A percentile compares a stretch with the other conserved stretches of the same genome.
Evolutionary conservation across 2,329 filamentous ascomycete genomes (phyloP).

Genomic region (Monosporascus sp.): DNA sequence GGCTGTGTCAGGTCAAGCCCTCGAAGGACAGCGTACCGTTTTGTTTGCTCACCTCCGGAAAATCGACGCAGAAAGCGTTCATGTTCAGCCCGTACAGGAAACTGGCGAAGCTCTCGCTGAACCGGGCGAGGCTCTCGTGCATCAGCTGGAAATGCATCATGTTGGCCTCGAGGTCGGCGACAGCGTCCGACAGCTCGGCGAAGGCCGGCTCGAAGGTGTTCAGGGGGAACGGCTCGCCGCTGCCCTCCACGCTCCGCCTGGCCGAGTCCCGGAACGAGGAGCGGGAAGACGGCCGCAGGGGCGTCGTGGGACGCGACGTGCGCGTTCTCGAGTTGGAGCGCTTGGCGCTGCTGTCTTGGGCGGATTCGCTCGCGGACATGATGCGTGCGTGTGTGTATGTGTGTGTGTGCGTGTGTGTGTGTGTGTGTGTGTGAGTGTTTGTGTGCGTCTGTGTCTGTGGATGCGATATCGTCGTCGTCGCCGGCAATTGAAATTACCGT

Average conservation of each 20-base stretch:
- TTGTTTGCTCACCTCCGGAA: slow-evolving; percentile 66
- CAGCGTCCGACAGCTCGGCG: slow-evolving; percentile 85
- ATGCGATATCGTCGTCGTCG: not conserved
- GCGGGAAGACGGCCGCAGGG: slow-evolving; percentile 82
- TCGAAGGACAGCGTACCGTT: not conserved
- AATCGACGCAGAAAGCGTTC: slow-evolving; percentile 98
- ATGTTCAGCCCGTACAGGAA: slow-evolving; percentile 97
- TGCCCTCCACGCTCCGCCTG: slow-evolving; percentile 47
- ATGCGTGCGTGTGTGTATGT: not conserved
- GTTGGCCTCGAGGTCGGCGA: slow-evolving; percentile 94
- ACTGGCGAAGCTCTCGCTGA: slow-evolving; percentile 92
- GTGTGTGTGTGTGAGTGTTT: not conserved
- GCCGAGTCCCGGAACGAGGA: slow-evolving; percentile 80
- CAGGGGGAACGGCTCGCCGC: slow-evolving; percentile 61
- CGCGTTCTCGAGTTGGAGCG: slow-evolving; percentile 16
- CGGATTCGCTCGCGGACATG: slow-evolving; percentile 21
- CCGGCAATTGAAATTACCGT: too few relatives aligned
- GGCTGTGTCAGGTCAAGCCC: not conserved
- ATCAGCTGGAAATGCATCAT: slow-evolving; percentile 96
- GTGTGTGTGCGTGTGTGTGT: not conserved
- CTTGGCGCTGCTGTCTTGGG: slow-evolving; percentile 14
- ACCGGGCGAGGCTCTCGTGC: slow-evolving; percentile 88
- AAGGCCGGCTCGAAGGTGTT: slow-evolving; percentile 85
- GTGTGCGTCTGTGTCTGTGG: not conserved
- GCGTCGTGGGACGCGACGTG: slow-evolving; percentile 74